A percentile compares a stretch with the other conserved stretches of the same genome.
Conservation (phyloP, 495 filamentous ascomycete genomes). For the Tuber borchii region DNA sequence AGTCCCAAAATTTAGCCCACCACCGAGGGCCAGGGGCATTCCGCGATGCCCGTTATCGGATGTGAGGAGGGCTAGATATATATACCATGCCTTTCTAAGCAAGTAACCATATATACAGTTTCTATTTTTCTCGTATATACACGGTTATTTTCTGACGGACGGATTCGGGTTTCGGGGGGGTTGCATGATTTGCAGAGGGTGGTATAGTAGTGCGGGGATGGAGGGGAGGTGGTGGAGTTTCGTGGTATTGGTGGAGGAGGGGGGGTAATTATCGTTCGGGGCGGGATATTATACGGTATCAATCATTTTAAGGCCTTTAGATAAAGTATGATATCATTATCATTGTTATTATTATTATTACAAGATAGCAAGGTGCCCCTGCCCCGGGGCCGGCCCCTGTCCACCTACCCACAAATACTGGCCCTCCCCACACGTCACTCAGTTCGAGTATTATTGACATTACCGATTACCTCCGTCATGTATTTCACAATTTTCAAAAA, state of each 20-base stretch:
- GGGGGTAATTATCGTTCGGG: not conserved
- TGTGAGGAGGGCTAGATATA: too few relatives aligned
- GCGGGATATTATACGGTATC: not conserved
- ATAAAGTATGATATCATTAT: not conserved
- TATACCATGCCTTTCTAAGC: too few relatives aligned
- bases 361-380: not conserved
- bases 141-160: too few relatives aligned
- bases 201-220: not conserved
- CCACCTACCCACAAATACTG: not conserved
- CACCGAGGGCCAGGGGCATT: too few relatives aligned
- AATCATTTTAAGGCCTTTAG: not conserved
- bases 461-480: not conserved
- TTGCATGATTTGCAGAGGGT: conserved; percentile 1
- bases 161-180: too few relatives aligned
- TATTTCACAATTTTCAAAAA: not conserved
- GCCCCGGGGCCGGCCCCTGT: not conserved
- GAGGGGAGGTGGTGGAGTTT: not conserved
- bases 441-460: not conserved
- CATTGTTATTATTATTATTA: not conserved
- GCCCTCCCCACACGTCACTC: not conserved
- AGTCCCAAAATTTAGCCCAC: not conserved
- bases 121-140: too few relatives aligned
- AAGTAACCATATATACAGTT: too few relatives aligned
- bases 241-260: too few relatives aligned
- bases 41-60: too few relatives aligned